phyloP scores from a whole-genome alignment of 768 basidiomycete genomes.

The Boletus rubropictus region DNA sequence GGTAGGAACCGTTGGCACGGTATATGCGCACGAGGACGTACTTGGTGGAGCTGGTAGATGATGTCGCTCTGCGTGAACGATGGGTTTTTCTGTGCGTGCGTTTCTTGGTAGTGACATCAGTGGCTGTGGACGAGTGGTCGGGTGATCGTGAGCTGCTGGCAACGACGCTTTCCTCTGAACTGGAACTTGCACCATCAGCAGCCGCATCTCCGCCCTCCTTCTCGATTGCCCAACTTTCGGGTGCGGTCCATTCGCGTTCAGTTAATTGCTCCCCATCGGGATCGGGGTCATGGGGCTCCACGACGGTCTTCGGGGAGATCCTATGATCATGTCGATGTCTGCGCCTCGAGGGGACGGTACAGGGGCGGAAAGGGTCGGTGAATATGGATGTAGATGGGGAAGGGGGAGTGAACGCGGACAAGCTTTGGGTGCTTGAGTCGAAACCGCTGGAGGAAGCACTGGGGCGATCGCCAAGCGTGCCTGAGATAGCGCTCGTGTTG shows the following conservation, averaged over 20 bases:
- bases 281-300: constrained; percentile 8
- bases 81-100: constrained; percentile 25
- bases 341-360: constrained; percentile 19
- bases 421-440: constrained; percentile 31
- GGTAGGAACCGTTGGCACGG: constrained; percentile 64
- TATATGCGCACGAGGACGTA: constrained; percentile 70
- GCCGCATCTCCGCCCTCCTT: constrained; percentile 37
- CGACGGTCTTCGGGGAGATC: constrained; percentile 48
- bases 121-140: constrained; percentile 11
- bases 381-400: constrained; percentile 30
- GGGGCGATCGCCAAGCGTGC: constrained; percentile 14
- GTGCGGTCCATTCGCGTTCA: constrained; percentile 54
- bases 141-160: constrained; percentile 15
- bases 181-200: constrained; percentile 36
- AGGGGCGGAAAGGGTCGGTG: constrained; percentile 33
- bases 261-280: constrained; percentile 9
- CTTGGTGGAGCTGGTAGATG: constrained; percentile 16
- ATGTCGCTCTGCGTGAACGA: constrained; percentile 13
- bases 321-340: constrained; percentile 31
- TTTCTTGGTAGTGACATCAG: constrained; percentile 14
- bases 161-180: constrained; percentile 32
- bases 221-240: constrained; percentile 73
- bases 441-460: constrained; percentile 12
- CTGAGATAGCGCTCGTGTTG: constrained; percentile 30
- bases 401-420: constrained; percentile 39